phyloP scores from a whole-genome alignment of 148 eudicot species.

The Diospyros kaki region DNA sequence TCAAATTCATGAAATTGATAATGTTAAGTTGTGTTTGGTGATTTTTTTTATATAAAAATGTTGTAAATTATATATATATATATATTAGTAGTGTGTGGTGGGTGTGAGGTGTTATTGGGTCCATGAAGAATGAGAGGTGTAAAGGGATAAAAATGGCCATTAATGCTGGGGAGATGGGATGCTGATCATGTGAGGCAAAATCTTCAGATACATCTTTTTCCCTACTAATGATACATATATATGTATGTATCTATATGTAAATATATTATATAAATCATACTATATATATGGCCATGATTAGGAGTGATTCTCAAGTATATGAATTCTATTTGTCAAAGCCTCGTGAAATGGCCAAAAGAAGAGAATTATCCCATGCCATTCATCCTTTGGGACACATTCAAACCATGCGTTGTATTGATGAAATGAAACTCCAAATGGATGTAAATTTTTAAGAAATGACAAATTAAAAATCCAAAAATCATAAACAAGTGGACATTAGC shows the following conservation, averaged over 20 bases:
- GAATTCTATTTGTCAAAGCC: conserved; percentile 5
- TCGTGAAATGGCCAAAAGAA: not conserved
- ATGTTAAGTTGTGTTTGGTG: too few species aligned
- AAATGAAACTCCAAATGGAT: too few species aligned
- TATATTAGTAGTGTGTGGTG: not conserved
- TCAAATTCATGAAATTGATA: too few species aligned
- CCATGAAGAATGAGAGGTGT: conserved; percentile 11
- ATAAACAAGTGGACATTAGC: too few species aligned
- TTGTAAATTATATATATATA: too few species aligned
- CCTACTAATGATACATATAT: too few species aligned
- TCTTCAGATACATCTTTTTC: not conserved
- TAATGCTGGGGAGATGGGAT: not conserved
- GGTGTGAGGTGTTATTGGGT: not conserved
- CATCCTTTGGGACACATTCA: not conserved
- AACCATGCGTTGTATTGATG: not conserved
- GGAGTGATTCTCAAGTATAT: conserved; percentile 33
- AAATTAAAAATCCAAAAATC: too few species aligned
- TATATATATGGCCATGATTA: conserved; percentile 14
- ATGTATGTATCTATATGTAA: too few species aligned
- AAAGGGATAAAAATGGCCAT: conserved; percentile 6
- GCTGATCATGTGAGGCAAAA: not conserved
- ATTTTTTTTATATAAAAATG: too few species aligned
- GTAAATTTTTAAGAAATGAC: too few species aligned
- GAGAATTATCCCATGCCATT: not conserved
- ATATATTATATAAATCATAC: too few species aligned